Percentiles rank a stretch among this genome's conserved stretches.
These are phyloP conservation scores for Collybia sordida DNA, from an alignment of 768 basidiomycete genomes.

Conservation along the genomic window DNA sequence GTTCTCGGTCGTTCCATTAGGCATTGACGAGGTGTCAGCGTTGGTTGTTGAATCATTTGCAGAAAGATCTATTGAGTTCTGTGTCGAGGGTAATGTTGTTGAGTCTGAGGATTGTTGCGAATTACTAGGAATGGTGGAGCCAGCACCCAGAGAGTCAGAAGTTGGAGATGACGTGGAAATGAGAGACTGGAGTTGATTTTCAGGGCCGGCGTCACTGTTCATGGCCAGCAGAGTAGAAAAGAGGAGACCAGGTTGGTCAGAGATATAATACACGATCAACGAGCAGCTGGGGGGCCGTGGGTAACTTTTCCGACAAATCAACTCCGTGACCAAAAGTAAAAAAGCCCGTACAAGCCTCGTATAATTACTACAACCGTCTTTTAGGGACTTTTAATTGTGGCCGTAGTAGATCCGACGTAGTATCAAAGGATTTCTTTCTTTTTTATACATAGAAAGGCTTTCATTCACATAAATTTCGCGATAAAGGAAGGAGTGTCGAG, in stretches of 20 bases:
- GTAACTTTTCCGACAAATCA: constrained; percentile 31
- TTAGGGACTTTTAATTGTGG: not conserved
- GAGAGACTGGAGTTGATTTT: constrained; percentile 26
- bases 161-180: constrained; percentile 25
- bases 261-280: constrained; percentile 30
- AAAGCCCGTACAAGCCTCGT: not conserved
- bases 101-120: constrained; percentile 16
- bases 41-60: constrained; percentile 7
- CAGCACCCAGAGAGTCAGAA: constrained; percentile 27
- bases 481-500: not conserved
- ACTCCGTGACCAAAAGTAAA: constrained; percentile 7
- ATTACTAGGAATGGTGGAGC: constrained; percentile 16
- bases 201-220: constrained; percentile 39
- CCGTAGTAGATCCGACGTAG: too few relatives aligned
- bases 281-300: constrained; percentile 32
- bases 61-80: constrained; percentile 6
- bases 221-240: constrained; percentile 37
- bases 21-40: constrained; percentile 3
- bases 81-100: constrained; percentile 9
- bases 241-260: constrained; percentile 12
- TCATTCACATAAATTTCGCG: not conserved
- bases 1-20: not conserved
- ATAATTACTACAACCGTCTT: not conserved
- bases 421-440: not conserved
- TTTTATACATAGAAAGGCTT: not conserved